A percentile compares a stretch with the other conserved stretches of the same genome.
phyloP scores from a whole-genome alignment of 164 flowering plant species.

The Sedum album region DNA sequence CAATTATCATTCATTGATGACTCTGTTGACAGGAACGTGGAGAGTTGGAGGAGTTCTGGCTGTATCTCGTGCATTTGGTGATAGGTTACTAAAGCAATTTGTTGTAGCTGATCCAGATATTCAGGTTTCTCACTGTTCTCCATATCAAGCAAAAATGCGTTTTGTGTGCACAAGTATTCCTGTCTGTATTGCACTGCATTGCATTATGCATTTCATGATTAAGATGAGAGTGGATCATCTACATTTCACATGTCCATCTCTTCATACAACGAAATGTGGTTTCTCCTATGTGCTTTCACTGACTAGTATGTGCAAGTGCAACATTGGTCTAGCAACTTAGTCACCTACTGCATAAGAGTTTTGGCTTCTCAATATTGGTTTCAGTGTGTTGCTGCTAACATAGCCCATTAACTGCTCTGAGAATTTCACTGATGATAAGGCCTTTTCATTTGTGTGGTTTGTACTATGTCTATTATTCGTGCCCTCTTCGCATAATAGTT shows the following conservation, averaged over 20 bases:
- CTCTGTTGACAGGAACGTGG: conserved; percentile 58
- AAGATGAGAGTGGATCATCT: not conserved
- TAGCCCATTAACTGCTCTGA: not conserved
- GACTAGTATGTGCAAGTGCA: not conserved
- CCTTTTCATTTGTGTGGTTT: not conserved
- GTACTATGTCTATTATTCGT: not conserved
- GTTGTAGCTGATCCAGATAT: conserved; percentile 89
- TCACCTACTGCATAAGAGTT: too few species aligned
- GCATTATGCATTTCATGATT: not conserved
- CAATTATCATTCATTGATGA: not conserved
- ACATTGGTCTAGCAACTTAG: not conserved
- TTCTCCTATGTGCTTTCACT: not conserved
- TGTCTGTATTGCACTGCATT: not conserved
- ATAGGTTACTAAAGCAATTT: conserved; percentile 59
- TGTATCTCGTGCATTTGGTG: conserved; percentile 93
- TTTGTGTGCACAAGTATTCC: not conserved
- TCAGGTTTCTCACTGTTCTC: conserved; percentile 34
- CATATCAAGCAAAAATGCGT: not conserved
- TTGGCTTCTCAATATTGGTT: too few species aligned
- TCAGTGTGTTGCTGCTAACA: too few species aligned
- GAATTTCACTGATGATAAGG: too few species aligned
- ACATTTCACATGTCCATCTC: not conserved
- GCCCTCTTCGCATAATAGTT: not conserved
- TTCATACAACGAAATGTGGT: not conserved
- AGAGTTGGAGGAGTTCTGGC: conserved; percentile 87